These are phyloP conservation scores for Protea cynaroides DNA, from an alignment of 164 flowering plant genomes.

Conservation along the genomic window DNA sequence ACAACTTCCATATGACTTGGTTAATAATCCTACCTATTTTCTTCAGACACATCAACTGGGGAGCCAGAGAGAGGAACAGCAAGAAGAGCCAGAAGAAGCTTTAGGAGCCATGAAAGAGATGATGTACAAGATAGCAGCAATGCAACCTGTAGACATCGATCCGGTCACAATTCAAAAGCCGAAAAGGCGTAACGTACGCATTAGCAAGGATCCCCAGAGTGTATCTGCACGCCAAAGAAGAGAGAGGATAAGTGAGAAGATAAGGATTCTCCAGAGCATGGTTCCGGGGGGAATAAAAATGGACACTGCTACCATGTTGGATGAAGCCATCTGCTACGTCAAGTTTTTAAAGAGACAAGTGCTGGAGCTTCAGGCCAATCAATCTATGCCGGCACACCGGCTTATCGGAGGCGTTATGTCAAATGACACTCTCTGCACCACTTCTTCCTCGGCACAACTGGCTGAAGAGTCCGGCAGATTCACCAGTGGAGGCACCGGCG, in stretches of 20 bases:
- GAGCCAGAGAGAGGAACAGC: constrained; percentile 22
- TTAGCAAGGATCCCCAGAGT: constrained; percentile 81
- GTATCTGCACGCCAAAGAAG: constrained; percentile 80
- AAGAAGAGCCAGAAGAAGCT: constrained; percentile 50
- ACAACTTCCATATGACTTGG: constrained; percentile 17
- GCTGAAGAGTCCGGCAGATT: background rate
- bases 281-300: constrained; percentile 86
- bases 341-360: constrained; percentile 78
- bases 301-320: constrained; percentile 87
- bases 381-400: background rate
- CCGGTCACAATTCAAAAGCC: constrained; percentile 67
- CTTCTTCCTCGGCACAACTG: constrained; percentile 5
- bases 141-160: constrained; percentile 92
- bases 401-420: too few species aligned
- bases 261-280: constrained; percentile 35
- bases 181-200: constrained; percentile 68
- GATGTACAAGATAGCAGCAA: constrained; percentile 87
- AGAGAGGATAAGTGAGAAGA: constrained; percentile 73
- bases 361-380: constrained; percentile 37
- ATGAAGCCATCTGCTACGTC: constrained; percentile 79
- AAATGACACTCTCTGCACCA: too few species aligned
- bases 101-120: constrained; percentile 82
- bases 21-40: constrained; percentile 15
- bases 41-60: constrained; percentile 12
- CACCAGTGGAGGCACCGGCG: background rate